Evolutionary conservation across 208 protist species (phyloP).

Genomic region (Phytomonas francai): DNA sequence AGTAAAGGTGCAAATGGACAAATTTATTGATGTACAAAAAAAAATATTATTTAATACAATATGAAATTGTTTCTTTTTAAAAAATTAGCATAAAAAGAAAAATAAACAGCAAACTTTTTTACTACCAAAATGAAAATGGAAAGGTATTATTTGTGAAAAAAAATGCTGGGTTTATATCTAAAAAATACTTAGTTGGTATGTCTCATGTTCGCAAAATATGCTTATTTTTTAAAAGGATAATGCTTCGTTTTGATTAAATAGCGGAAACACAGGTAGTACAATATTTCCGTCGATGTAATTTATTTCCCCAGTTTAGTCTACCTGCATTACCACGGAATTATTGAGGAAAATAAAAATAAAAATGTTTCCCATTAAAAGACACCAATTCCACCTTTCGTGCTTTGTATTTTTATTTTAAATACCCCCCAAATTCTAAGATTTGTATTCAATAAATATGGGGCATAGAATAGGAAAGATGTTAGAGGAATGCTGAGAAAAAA

Average conservation of each 20-base stretch:
- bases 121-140: not conserved
- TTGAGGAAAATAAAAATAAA: not conserved
- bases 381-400: not conserved
- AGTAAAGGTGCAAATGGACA: constrained; percentile 5
- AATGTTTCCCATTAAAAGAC: not conserved
- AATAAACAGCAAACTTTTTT: constrained; percentile 4
- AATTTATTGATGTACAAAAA: not conserved
- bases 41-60: constrained; percentile 6
- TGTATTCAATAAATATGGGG: not conserved
- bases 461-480: not conserved
- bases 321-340: not conserved
- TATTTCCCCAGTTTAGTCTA: not conserved
- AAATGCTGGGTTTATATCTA: too few species aligned
- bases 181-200: too few species aligned
- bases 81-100: constrained; percentile 1
- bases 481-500: not conserved
- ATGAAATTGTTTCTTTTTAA: not conserved
- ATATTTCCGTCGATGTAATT: not conserved
- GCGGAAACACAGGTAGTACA: not conserved
- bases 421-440: not conserved
- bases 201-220: too few species aligned
- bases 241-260: not conserved
- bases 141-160: constrained; percentile 8
- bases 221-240: too few species aligned
- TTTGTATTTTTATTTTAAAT: not conserved